Conservation (phyloP, 306 rosid genomes). For the Quercus glauca region DNA sequence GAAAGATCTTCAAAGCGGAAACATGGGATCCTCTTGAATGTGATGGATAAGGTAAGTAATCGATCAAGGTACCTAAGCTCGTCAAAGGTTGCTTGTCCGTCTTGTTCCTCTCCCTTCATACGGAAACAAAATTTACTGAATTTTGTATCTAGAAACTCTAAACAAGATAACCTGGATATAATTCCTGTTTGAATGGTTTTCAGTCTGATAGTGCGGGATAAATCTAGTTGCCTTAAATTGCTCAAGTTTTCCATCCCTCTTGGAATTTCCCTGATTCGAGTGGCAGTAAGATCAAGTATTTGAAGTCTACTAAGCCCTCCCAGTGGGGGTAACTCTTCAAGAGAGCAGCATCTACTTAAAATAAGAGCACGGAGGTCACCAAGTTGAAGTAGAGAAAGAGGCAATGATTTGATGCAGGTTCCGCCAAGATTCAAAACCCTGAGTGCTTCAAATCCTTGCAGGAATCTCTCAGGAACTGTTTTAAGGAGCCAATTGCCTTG, state of each 20-base stretch:
- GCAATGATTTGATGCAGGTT: constrained; percentile 5
- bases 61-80: constrained; percentile 12
- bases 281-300: constrained; percentile 9
- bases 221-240: constrained; percentile 13
- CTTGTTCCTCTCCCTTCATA: neutral
- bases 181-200: constrained; percentile 7
- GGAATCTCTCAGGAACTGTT: constrained; percentile 2
- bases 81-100: neutral
- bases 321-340: constrained; percentile 6
- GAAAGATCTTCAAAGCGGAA: neutral
- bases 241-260: constrained; percentile 12
- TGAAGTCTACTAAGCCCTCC: constrained; percentile 16
- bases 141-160: constrained; percentile 19
- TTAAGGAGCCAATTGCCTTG: constrained; percentile 12
- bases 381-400: constrained; percentile 7
- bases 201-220: constrained; percentile 16
- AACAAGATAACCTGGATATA: constrained; percentile 11
- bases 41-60: neutral
- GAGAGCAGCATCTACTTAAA: constrained; percentile 3
- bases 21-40: constrained; percentile 10
- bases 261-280: constrained; percentile 15
- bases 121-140: neutral
- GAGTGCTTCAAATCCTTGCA: constrained; percentile 12
- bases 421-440: constrained; percentile 4
- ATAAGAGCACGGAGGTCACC: constrained; percentile 10